These are phyloP conservation scores for Fraxinus paxiana DNA, from an alignment of 305 asterid genomes.

Conservation along the genomic window DNA sequence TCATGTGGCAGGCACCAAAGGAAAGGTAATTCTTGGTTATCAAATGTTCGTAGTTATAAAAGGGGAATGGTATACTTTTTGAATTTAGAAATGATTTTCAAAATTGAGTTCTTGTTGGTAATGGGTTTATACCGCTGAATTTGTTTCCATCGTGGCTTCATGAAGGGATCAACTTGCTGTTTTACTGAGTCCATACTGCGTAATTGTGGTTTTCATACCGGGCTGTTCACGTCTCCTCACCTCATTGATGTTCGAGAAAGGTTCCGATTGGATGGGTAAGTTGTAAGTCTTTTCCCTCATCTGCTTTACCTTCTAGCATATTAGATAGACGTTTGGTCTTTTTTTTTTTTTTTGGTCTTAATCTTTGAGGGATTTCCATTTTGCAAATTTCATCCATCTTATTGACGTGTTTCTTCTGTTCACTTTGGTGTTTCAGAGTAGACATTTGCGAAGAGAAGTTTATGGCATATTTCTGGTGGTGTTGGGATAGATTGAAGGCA, in stretches of 20 bases:
- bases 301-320: background rate
- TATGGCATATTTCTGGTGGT: slow-evolving; percentile 95
- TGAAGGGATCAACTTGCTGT: slow-evolving; percentile 92
- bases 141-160: slow-evolving; percentile 29
- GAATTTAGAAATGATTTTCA: background rate
- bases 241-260: slow-evolving; percentile 96
- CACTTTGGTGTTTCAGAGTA: slow-evolving; percentile 41
- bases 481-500: slow-evolving; percentile 82
- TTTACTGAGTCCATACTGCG: slow-evolving; percentile 82
- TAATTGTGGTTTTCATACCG: slow-evolving; percentile 81
- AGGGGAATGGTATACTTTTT: background rate
- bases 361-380: slow-evolving; percentile 19
- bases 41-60: background rate
- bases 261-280: slow-evolving; percentile 83
- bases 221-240: slow-evolving; percentile 96
- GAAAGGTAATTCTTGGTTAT: slow-evolving; percentile 53
- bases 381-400: slow-evolving; percentile 12
- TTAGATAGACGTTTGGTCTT: slow-evolving; percentile 3
- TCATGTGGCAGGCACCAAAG: slow-evolving; percentile 98
- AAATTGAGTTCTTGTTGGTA: slow-evolving; percentile 5
- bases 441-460: slow-evolving; percentile 87
- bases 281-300: slow-evolving; percentile 6
- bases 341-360: background rate
- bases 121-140: slow-evolving; percentile 16
- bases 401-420: slow-evolving; percentile 17